These are phyloP conservation scores for Lagerstroemia speciosa DNA, from an alignment of 345 rosid species.

Conservation along the genomic window DNA sequence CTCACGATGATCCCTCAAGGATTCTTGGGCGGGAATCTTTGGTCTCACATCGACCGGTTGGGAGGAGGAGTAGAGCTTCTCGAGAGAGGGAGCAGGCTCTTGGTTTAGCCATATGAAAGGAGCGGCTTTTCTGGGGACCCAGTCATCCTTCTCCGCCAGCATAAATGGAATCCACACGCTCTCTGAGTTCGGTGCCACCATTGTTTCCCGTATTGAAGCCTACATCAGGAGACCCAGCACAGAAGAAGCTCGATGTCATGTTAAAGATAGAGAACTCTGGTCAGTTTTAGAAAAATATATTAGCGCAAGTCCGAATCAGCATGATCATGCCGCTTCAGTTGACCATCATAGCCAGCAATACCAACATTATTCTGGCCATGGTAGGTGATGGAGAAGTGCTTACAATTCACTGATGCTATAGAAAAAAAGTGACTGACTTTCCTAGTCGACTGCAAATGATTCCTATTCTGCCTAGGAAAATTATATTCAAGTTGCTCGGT, in stretches of 20 bases:
- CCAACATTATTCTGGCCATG: neutral
- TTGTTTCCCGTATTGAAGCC: slow-evolving; percentile 55
- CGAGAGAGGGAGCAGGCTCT: slow-evolving; percentile 31
- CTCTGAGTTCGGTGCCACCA: slow-evolving; percentile 95
- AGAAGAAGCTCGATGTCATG: slow-evolving; percentile 6
- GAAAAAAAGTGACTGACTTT: neutral
- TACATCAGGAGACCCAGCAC: slow-evolving; percentile 22
- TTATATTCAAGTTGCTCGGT: too few relatives aligned
- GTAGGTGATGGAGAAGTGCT: neutral
- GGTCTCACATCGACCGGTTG: slow-evolving; percentile 31
- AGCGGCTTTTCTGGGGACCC: slow-evolving; percentile 66
- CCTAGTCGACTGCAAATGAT: neutral
- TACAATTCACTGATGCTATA: neutral
- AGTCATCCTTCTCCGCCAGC: slow-evolving; percentile 84
- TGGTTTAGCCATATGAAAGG: slow-evolving; percentile 83
- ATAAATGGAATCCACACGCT: slow-evolving; percentile 69
- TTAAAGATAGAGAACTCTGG: neutral
- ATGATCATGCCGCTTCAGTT: neutral
- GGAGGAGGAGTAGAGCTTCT: slow-evolving; percentile 13
- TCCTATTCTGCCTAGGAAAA: too few relatives aligned
- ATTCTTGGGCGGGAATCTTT: slow-evolving; percentile 14
- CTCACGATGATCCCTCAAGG: slow-evolving; percentile 21
- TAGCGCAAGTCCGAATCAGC: neutral
- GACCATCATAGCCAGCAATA: neutral
- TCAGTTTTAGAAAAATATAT: neutral